Evolutionary conservation across 2,329 filamentous ascomycete genomes (phyloP).

Genomic region (Lasiodiplodia gonubiensis): DNA sequence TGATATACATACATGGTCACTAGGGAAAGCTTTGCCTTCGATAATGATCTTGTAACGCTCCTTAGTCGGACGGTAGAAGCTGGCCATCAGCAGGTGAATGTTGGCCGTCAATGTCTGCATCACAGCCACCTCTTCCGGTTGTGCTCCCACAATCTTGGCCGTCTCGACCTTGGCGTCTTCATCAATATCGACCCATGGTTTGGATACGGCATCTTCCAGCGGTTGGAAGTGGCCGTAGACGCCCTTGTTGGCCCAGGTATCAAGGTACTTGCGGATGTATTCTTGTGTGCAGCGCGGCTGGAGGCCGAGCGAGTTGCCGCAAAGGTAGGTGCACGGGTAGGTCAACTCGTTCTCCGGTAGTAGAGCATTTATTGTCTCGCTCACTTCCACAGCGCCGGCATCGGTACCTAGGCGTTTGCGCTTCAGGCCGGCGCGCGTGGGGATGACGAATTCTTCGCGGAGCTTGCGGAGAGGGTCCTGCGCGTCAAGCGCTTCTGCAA

Average conservation of each 20-base stretch:
- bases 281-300: slow-evolving; percentile 73
- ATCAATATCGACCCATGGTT: slow-evolving; percentile 79
- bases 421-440: slow-evolving; percentile 73
- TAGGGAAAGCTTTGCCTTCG: slow-evolving; percentile 90
- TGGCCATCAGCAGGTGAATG: slow-evolving; percentile 80
- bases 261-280: slow-evolving; percentile 74
- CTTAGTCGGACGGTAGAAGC: slow-evolving; percentile 76
- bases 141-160: slow-evolving; percentile 75
- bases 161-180: slow-evolving; percentile 73
- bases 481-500: slow-evolving; percentile 43
- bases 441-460: slow-evolving; percentile 76
- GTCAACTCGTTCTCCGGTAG: slow-evolving; percentile 30
- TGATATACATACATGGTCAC: slow-evolving; percentile 68
- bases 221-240: slow-evolving; percentile 82
- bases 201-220: slow-evolving; percentile 70
- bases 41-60: slow-evolving; percentile 78
- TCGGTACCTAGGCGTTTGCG: slow-evolving; percentile 57
- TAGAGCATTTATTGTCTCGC: slow-evolving; percentile 12
- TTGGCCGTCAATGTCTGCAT: slow-evolving; percentile 90
- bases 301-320: slow-evolving; percentile 86
- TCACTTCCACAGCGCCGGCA: slow-evolving; percentile 2
- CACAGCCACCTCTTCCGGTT: slow-evolving; percentile 75
- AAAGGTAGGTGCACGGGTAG: slow-evolving; percentile 74
- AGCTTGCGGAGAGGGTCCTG: slow-evolving; percentile 47
- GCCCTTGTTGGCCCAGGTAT: slow-evolving; percentile 83